These are phyloP conservation scores for Magnaporthiopsis rhizophila DNA, from an alignment of 2,329 filamentous ascomycete genomes.

Conservation along the genomic window DNA sequence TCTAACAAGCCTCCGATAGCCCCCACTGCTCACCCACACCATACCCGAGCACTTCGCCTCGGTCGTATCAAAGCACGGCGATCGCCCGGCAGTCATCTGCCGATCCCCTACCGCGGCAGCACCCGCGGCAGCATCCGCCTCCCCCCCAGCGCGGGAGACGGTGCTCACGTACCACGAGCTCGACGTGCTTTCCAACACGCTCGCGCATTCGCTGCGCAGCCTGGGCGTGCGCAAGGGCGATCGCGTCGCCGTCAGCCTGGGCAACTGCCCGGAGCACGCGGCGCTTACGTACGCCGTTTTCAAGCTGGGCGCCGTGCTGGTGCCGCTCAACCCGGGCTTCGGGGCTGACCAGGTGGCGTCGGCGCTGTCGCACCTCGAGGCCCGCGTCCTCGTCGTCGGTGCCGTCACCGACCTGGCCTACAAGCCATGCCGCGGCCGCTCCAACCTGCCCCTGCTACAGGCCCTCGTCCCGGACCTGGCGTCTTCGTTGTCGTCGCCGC, in stretches of 20 bases:
- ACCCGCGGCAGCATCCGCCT: background rate
- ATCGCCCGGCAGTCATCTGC: conserved; percentile 50
- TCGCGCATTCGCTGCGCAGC: conserved; percentile 62
- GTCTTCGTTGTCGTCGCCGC: conserved; percentile 28
- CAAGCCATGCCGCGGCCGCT: conserved; percentile 44
- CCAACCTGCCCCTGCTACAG: conserved; percentile 40
- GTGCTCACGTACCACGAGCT: conserved; percentile 67
- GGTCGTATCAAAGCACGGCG: conserved; percentile 56
- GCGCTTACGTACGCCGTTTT: conserved; percentile 82
- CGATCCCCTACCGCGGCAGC: conserved; percentile 22
- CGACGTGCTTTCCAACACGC: conserved; percentile 65
- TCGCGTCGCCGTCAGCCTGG: conserved; percentile 76
- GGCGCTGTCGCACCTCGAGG: conserved; percentile 68
- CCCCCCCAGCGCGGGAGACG: conserved; percentile 46
- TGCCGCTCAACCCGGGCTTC: conserved; percentile 90
- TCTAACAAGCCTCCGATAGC: conserved; percentile 3
- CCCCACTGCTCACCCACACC: conserved; percentile 57
- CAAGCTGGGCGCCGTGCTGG: conserved; percentile 88
- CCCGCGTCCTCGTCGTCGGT: conserved; percentile 71
- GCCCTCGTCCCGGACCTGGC: conserved; percentile 36
- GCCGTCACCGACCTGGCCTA: conserved; percentile 78
- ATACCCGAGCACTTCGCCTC: conserved; percentile 65
- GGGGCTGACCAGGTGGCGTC: conserved; percentile 69
- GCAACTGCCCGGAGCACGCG: conserved; percentile 78
- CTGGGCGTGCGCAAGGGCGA: conserved; percentile 74